Evolutionary conservation across 2,329 filamentous ascomycete species (phyloP), one percentile per base, ranked within the genome.

Genomic region (Aspergillus texensis): DNA sequence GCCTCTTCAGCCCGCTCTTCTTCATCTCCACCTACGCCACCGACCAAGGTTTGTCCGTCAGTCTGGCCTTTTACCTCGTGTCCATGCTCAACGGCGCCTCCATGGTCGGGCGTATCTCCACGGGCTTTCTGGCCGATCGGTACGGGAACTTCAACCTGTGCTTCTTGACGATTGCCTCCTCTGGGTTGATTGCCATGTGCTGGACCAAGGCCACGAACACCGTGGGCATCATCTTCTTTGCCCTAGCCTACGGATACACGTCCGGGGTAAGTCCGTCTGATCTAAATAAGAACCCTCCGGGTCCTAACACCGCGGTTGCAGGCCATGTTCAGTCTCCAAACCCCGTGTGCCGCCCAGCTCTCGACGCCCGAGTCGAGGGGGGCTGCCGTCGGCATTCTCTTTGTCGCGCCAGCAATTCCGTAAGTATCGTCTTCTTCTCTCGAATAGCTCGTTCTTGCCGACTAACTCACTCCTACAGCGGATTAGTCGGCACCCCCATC

Each of bases 131-230:
- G 2, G 57, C 57, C 0, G 57, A 58, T 36, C 57, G 43, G 0
- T 58, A 50, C 46, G 57, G 57, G n/a, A 30, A 58, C 30, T 58
- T 58, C 43, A 58, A 58, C n/a, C 57, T 58, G 9, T 50, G 57
- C 26, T 32, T 30, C 34, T 21, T 50, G 11, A 28, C 45, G n/a
- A 30, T 32, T 32, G 28, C 32, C 10, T 41, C 45, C 4, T 58
- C 56, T 12, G 56, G 56, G 39, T 41, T 46, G 12, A 59, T 52
- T 34, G 43, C 57, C 19, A 26, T 59, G 28, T 59, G 45, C 43
- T 59, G 45, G 57, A 59, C 45, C 26, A 41, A 34, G 16, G 57
- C 28, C 30, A 41, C 43, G 11, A 52, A 45, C 24, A 14, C 32
- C 21, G 28, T n/a, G 0, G 57, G 19, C 26, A 34, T 59, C 24